These are phyloP conservation scores for Aegilops tauschii DNA, from an alignment of 176 grass and related monocot genomes.

Conservation along the genomic window DNA sequence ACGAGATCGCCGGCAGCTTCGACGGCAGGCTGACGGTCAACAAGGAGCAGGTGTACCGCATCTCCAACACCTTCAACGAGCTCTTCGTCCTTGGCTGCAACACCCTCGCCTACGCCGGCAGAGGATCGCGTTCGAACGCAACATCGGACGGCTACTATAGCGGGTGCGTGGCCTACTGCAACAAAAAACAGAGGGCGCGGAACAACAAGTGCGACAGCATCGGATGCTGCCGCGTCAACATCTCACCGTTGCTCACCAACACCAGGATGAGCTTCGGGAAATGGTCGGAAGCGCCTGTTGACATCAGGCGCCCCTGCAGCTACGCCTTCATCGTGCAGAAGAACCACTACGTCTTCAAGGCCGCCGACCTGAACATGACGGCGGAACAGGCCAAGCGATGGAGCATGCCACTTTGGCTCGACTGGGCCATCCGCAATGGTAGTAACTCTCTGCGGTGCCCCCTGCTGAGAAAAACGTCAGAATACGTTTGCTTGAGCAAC, in stretches of 20 bases:
- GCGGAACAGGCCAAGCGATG: neutral
- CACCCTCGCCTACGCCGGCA: neutral
- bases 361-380: neutral
- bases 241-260: neutral
- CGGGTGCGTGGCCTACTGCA: neutral
- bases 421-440: neutral
- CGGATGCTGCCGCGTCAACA: neutral
- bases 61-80: neutral
- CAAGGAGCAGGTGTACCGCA: too few relatives aligned
- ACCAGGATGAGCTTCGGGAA: neutral
- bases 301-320: neutral
- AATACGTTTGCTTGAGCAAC: conserved; percentile 22
- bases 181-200: accelerated
- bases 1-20: too few relatives aligned
- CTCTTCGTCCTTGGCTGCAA: neutral
- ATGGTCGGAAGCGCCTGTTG: accelerated
- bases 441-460: neutral
- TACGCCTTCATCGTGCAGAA: conserved; percentile 10
- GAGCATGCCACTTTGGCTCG: conserved; percentile 2
- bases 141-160: neutral
- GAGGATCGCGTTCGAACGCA: neutral
- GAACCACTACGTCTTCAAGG: neutral
- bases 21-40: too few relatives aligned
- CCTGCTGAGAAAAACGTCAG: neutral
- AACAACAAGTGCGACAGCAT: neutral